Evolutionary conservation across 176 grass and related monocot species (phyloP).

Genomic region (Saccharum spontaneum): DNA sequence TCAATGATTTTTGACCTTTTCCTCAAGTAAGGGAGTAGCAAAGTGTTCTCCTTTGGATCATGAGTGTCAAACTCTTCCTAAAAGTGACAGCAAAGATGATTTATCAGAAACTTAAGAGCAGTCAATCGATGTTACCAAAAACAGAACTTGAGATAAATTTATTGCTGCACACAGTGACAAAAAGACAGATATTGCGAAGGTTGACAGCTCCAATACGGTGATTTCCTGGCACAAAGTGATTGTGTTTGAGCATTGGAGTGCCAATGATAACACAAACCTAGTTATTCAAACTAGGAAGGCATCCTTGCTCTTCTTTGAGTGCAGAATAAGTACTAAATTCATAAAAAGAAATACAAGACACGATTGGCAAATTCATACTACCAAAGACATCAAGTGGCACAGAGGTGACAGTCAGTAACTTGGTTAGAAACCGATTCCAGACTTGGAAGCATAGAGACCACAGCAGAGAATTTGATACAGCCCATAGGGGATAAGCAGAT

Average conservation of each 20-base stretch:
- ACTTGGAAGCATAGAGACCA: neutral
- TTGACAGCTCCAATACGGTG: neutral
- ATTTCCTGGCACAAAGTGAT: neutral
- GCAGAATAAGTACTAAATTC: neutral
- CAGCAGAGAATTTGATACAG: neutral
- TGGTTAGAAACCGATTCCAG: neutral
- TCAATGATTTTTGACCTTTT: constrained; percentile 97
- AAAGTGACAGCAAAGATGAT: constrained; percentile 32
- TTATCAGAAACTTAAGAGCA: neutral
- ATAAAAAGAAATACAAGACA: neutral
- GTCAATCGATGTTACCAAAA: neutral
- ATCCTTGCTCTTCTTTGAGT: neutral
- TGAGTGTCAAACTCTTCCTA: constrained; percentile 93
- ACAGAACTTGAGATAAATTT: neutral
- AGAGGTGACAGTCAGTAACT: neutral
- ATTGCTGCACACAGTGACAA: neutral
- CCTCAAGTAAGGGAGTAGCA: constrained; percentile 71
- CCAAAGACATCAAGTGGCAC: neutral
- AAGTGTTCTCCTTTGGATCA: constrained; percentile 73
- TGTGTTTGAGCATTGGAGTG: neutral
- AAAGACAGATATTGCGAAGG: neutral
- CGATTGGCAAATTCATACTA: neutral
- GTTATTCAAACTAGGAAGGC: neutral
- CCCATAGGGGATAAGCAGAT: neutral
- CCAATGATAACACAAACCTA: constrained; percentile 11